These are phyloP conservation scores for Leccinum subrobustum DNA, from an alignment of 1,284 basidiomycete species.

Conservation along the genomic window DNA sequence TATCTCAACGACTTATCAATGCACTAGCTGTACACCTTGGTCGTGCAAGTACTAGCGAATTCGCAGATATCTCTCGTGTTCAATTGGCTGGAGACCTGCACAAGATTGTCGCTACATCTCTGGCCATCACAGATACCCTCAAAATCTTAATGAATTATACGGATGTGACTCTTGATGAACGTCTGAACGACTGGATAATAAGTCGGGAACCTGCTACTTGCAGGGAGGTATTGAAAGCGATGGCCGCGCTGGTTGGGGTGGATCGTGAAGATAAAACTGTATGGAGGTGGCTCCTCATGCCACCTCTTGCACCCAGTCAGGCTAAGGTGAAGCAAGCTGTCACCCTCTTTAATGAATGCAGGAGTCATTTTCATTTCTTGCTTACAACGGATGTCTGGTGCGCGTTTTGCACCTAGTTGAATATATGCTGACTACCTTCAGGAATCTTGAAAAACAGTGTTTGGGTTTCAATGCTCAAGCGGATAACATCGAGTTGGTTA, in stretches of 20 bases:
- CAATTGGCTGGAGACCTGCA: constrained; percentile 1
- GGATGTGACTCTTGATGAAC: neutral
- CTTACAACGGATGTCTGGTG: neutral
- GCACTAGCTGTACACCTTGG: neutral
- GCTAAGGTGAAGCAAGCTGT: constrained; percentile 1
- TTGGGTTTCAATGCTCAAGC: neutral
- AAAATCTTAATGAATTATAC: neutral
- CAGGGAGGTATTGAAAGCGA: neutral
- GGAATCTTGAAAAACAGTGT: neutral
- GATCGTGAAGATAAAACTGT: too few relatives aligned
- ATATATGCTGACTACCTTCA: neutral
- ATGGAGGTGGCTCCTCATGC: neutral
- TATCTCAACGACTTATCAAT: constrained; percentile 1
- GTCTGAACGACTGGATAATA: neutral
- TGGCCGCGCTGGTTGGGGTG: neutral
- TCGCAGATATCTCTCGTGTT: neutral
- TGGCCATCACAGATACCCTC: neutral
- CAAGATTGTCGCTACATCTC: constrained; percentile 2
- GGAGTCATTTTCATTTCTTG: neutral
- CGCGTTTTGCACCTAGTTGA: neutral
- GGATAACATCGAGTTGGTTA: neutral
- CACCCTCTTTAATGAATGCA: constrained; percentile 4
- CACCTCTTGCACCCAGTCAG: neutral
- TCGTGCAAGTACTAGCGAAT: neutral
- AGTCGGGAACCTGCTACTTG: neutral